These are phyloP conservation scores for Sphaceloma murrayae DNA, from an alignment of 2,329 filamentous ascomycete genomes.

Conservation along the genomic window DNA sequence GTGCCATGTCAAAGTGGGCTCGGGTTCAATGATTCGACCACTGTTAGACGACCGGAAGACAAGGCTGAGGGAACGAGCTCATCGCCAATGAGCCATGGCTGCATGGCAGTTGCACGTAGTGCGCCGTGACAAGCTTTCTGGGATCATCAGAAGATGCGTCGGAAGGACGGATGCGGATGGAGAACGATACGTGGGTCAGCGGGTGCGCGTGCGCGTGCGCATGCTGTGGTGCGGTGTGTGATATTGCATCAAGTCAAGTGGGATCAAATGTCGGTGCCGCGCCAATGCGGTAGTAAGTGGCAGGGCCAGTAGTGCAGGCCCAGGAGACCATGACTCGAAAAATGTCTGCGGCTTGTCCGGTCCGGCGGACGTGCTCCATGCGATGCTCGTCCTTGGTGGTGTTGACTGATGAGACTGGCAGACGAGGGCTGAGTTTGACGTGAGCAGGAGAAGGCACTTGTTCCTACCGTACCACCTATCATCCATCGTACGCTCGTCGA, in stretches of 20 bases:
- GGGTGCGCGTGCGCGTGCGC: not conserved
- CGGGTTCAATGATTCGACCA: constrained; percentile 9
- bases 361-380: too few species aligned
- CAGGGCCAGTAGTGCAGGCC: too few species aligned
- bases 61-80: constrained; percentile 11
- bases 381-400: too few species aligned
- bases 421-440: too few species aligned
- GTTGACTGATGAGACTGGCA: too few species aligned
- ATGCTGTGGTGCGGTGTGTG: not conserved
- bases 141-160: constrained; percentile 8
- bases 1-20: constrained; percentile 13
- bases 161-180: constrained; percentile 11
- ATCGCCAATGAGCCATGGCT: constrained; percentile 5
- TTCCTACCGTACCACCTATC: too few species aligned
- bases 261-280: too few species aligned
- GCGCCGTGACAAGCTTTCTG: constrained; percentile 13
- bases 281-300: too few species aligned
- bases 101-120: not conserved
- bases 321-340: too few species aligned
- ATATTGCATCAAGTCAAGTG: not conserved
- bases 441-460: too few species aligned
- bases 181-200: constrained; percentile 13
- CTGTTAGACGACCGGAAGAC: constrained; percentile 10
- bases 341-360: too few species aligned
- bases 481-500: too few species aligned